Evolutionary conservation across 139 green algal genomes (phyloP).

Genomic region (Ettlia oleoabundans): DNA sequence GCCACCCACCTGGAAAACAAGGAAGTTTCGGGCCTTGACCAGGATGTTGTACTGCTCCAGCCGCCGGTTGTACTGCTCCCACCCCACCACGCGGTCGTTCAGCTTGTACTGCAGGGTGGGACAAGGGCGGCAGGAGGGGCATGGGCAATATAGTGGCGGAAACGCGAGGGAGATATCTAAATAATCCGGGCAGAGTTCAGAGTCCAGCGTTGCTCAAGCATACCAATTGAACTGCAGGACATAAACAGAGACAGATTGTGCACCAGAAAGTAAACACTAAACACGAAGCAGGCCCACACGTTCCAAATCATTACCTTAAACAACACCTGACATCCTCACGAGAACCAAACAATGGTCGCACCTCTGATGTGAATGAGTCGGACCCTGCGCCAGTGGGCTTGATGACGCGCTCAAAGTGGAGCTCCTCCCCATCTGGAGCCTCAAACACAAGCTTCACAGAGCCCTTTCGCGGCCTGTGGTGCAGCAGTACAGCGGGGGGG

Average conservation of each 20-base stretch:
- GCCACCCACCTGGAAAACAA: constrained; percentile 96
- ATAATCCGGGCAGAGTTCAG: too few species aligned
- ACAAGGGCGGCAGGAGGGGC: background rate
- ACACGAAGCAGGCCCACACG: too few species aligned
- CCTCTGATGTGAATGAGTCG: constrained; percentile 12
- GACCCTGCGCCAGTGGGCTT: constrained; percentile 51
- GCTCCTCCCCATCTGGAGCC: constrained; percentile 62
- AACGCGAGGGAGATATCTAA: too few species aligned
- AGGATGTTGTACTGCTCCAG: constrained; percentile 89
- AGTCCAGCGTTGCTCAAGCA: too few species aligned
- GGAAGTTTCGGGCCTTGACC: constrained; percentile 96
- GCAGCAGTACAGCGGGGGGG: background rate
- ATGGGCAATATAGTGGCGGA: too few species aligned
- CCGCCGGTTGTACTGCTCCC: constrained; percentile 86
- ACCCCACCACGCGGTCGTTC: constrained; percentile 73
- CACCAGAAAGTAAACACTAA: background rate
- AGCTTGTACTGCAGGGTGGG: constrained; percentile 73
- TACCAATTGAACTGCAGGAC: too few species aligned
- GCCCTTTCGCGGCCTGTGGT: constrained; percentile 53
- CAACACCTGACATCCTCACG: too few species aligned
- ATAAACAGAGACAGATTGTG: background rate
- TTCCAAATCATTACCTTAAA: too few species aligned
- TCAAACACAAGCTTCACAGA: constrained; percentile 83
- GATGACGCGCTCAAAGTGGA: constrained; percentile 84
- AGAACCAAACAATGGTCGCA: too few species aligned